Evolutionary conservation across 129 eudicot genomes (phyloP).

Genomic region (Flaveria robusta): DNA sequence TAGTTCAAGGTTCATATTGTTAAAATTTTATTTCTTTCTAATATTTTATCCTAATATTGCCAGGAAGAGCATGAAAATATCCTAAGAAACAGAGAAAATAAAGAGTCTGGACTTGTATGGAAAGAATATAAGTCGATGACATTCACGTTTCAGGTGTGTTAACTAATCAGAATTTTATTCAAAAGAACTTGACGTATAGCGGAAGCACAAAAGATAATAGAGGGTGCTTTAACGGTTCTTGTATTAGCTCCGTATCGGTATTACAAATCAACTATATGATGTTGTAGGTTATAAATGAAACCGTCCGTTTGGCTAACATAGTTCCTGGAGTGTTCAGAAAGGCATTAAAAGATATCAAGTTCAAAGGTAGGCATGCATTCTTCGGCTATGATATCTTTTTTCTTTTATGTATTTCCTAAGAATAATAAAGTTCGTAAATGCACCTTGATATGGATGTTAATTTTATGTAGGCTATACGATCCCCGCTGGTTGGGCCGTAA

Average conservation of each 20-base stretch:
- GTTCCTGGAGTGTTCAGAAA: conserved; percentile 93
- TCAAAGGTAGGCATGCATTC: conserved; percentile 51
- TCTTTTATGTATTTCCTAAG: not conserved
- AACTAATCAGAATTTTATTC: not conserved
- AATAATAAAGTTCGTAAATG: conserved; percentile 16
- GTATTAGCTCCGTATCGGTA: no score
- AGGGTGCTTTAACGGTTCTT: no score
- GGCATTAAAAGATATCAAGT: conserved; percentile 69
- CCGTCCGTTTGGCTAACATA: conserved; percentile 88
- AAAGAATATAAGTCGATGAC: conserved; percentile 85
- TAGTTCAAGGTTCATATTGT: not conserved
- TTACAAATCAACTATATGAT: conserved; percentile 21
- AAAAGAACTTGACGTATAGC: no score
- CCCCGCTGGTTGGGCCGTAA: conserved; percentile 95
- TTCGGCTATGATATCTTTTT: not conserved
- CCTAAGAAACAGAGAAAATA: conserved; percentile 57
- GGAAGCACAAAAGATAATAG: no score
- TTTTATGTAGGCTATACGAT: conserved; percentile 69
- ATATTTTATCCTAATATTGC: conserved; percentile 23
- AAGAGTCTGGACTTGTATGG: conserved; percentile 75
- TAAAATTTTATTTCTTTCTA: not conserved
- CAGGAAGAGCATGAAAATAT: conserved; percentile 90
- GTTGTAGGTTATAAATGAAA: conserved; percentile 87
- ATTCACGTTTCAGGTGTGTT: conserved; percentile 76
- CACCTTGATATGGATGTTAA: conserved; percentile 27